phyloP scores from a whole-genome alignment of 2,329 filamentous ascomycete genomes.

The Diaporthe sp. region DNA sequence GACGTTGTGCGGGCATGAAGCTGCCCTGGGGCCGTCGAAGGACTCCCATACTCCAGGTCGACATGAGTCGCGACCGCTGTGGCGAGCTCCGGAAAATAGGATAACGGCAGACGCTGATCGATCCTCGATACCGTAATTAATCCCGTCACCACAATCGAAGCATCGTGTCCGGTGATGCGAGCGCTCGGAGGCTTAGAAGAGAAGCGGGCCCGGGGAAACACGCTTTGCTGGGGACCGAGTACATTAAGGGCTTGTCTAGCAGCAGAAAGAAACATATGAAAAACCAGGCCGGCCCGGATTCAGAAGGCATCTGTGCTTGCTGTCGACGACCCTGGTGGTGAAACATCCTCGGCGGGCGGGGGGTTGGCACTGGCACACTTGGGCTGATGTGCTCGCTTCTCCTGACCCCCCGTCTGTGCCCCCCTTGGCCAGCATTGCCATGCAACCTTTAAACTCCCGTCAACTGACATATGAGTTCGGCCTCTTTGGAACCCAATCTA shows the following conservation, averaged over 20 bases:
- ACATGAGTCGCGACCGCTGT: constrained; percentile 10
- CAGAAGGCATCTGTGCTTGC: constrained; percentile 18
- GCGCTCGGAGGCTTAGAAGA: constrained; percentile 24
- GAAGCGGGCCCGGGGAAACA: constrained; percentile 5
- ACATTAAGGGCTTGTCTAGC: constrained; percentile 23
- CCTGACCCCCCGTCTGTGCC: constrained; percentile 28
- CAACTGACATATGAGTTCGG: constrained; percentile 27
- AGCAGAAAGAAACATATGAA: constrained; percentile 22
- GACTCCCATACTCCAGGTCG: constrained; percentile 28
- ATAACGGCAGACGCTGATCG: neutral
- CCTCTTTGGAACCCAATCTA: constrained; percentile 27
- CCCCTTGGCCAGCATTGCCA: constrained; percentile 16
- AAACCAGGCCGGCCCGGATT: constrained; percentile 10
- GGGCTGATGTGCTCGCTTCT: constrained; percentile 25
- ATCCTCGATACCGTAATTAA: constrained; percentile 6
- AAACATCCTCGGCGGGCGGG: constrained; percentile 25
- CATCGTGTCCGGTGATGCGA: constrained; percentile 32
- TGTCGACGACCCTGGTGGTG: constrained; percentile 23
- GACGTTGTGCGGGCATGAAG: constrained; percentile 9
- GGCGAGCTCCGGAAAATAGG: neutral
- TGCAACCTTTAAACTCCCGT: constrained; percentile 28
- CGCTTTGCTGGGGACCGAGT: constrained; percentile 2
- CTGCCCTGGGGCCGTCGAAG: constrained; percentile 21
- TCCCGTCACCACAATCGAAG: constrained; percentile 26
- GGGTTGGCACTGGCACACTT: constrained; percentile 9